These are phyloP conservation scores for Globisporangium yorkense DNA, from an alignment of 352 stramenopile genomes.

Conservation along the genomic window DNA sequence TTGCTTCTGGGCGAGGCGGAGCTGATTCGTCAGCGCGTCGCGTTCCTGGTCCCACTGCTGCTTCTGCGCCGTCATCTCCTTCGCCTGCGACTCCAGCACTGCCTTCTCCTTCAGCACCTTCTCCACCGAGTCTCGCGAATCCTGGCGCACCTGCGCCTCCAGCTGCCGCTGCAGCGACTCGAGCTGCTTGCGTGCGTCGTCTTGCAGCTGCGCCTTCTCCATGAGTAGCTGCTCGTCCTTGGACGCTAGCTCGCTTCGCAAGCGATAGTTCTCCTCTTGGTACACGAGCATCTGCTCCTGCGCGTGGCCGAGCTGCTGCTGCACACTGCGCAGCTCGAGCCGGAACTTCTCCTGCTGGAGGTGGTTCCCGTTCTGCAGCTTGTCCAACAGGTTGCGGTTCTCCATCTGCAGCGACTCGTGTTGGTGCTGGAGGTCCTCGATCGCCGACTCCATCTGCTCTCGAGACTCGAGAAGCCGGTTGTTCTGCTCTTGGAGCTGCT, in stretches of 20 bases:
- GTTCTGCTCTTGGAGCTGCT: conserved; percentile 56
- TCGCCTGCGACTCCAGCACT: conserved; percentile 35
- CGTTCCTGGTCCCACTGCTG: conserved; percentile 52
- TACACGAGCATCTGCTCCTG: conserved; percentile 69
- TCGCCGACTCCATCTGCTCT: conserved; percentile 40
- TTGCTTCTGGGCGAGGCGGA: conserved; percentile 46
- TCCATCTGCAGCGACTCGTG: conserved; percentile 60
- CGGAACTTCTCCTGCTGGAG: conserved; percentile 71
- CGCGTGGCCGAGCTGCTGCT: conserved; percentile 56
- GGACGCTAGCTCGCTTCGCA: conserved; percentile 42
- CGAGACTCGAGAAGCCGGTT: conserved; percentile 40
- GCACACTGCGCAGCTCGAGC: conserved; percentile 47
- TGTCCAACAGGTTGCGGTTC: conserved; percentile 63
- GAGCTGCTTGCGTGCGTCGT: conserved; percentile 54
- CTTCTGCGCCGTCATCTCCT: conserved; percentile 31
- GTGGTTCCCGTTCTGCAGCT: conserved; percentile 57
- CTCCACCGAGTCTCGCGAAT: conserved; percentile 44
- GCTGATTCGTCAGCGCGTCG: conserved; percentile 34
- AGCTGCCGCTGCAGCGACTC: conserved; percentile 51
- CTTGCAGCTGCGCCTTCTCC: conserved; percentile 49
- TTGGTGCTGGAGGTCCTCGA: conserved; percentile 56
- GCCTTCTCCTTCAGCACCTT: conserved; percentile 38
- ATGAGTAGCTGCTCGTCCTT: conserved; percentile 55
- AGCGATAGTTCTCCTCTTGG: conserved; percentile 60
- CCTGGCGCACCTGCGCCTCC: conserved; percentile 49